These are phyloP conservation scores for Candida cerambycidarum DNA, from an alignment of 805 yeast species.

Conservation along the genomic window DNA sequence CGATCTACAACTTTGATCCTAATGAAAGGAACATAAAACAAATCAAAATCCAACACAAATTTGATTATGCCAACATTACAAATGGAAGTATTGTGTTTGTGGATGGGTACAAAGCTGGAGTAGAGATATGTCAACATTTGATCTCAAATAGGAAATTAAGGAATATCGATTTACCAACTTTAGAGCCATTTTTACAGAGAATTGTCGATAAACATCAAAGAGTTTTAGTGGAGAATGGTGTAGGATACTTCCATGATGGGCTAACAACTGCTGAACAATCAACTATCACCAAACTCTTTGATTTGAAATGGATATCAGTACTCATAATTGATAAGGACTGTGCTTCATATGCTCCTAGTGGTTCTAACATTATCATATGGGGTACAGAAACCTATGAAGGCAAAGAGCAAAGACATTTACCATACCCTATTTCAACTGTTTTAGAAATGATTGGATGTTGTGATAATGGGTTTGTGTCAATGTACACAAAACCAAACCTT, in stretches of 20 bases:
- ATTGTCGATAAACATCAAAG: slow-evolving; percentile 48
- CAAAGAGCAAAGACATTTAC: slow-evolving; percentile 65
- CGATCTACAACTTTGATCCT: slow-evolving; percentile 71
- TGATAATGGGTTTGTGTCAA: slow-evolving; percentile 42
- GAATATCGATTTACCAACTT: slow-evolving; percentile 35
- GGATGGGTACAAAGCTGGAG: slow-evolving; percentile 1
- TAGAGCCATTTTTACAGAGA: slow-evolving; percentile 42
- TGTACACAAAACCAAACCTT: slow-evolving; percentile 55
- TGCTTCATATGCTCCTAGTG: slow-evolving; percentile 46
- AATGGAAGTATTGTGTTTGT: slow-evolving; percentile 13
- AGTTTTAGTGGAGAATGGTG: slow-evolving; percentile 51
- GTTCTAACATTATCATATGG: slow-evolving; percentile 57
- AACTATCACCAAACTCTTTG: slow-evolving; percentile 54
- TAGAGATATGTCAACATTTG: slow-evolving; percentile 8
- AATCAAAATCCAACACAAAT: slow-evolving; percentile 51
- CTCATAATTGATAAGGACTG: slow-evolving; percentile 65
- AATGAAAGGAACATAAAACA: slow-evolving; percentile 59
- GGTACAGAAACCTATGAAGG: slow-evolving; percentile 77
- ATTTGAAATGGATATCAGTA: slow-evolving; percentile 50
- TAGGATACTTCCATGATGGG: slow-evolving; percentile 60
- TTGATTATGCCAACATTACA: slow-evolving; percentile 31
- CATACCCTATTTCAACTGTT: slow-evolving; percentile 64
- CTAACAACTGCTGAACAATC: slow-evolving; percentile 57
- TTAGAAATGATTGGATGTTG: slow-evolving; percentile 61
- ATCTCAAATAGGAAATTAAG: slow-evolving; percentile 39